phyloP scores from a whole-genome alignment of 192 early-diverging fungal genomes.

The Podila epigama region DNA sequence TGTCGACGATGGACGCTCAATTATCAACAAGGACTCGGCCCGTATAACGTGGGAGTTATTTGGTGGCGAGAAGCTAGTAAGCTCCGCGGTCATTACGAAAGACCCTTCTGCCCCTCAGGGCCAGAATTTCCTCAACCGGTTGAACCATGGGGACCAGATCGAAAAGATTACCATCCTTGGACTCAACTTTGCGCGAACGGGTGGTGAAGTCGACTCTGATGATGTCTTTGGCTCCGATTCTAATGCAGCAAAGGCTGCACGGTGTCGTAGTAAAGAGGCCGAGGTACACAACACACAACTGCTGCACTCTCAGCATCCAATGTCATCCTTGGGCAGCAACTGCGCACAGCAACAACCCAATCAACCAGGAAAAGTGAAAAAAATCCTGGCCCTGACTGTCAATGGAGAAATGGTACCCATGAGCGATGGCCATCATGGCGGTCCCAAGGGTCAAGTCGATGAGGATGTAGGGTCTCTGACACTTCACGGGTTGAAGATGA shows the following conservation, averaged over 20 bases:
- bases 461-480: constrained; percentile 20
- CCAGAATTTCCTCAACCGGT: background rate
- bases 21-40: constrained; percentile 1
- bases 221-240: background rate
- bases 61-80: constrained; percentile 13
- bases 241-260: background rate
- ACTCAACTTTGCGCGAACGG: constrained; percentile 25
- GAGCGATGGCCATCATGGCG: constrained; percentile 1
- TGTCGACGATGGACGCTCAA: constrained; percentile 64
- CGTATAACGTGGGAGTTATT: constrained; percentile 3
- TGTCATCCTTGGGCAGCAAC: too few species aligned
- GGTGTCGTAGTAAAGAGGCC: background rate
- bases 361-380: too few species aligned
- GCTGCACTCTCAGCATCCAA: background rate
- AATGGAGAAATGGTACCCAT: constrained; percentile 15
- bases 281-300: background rate
- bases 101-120: background rate
- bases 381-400: constrained; percentile 12
- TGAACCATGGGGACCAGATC: constrained; percentile 14
- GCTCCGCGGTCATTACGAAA: background rate
- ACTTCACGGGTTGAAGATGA: constrained; percentile 23
- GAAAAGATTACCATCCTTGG: constrained; percentile 30
- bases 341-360: too few species aligned
- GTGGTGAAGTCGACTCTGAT: background rate
- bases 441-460: constrained; percentile 13